Conservation (phyloP, 2,329 filamentous ascomycete species). For the Gaeumannomyces sp. region DNA sequence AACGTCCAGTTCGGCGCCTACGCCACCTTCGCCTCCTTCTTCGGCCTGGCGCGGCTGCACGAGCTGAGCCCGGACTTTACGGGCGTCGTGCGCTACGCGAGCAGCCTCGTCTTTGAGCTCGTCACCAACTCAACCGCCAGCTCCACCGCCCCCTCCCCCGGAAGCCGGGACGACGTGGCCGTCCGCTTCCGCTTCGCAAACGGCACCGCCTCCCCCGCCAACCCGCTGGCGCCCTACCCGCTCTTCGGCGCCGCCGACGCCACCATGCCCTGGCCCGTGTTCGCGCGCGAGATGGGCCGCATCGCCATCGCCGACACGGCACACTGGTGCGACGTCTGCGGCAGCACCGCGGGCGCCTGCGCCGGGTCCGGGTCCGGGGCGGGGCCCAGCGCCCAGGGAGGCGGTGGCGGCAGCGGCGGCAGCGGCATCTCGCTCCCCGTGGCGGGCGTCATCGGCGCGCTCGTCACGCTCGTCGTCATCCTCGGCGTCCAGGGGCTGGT, state of each 20-base stretch:
- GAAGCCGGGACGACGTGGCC: constrained; percentile 36
- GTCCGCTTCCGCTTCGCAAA: constrained; percentile 59
- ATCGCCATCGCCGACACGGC: constrained; percentile 60
- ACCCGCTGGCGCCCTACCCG: constrained; percentile 44
- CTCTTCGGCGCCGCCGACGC: constrained; percentile 53
- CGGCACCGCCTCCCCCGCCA: constrained; percentile 41
- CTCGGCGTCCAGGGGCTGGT: constrained; percentile 38
- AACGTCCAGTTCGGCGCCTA: constrained; percentile 56
- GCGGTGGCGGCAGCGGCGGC: constrained; percentile 17
- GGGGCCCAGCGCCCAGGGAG: constrained; percentile 18
- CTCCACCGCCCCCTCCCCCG: constrained; percentile 20
- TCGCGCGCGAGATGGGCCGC: constrained; percentile 54
- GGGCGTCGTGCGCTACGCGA: constrained; percentile 78
- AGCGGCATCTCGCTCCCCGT: constrained; percentile 55
- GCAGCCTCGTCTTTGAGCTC: constrained; percentile 73
- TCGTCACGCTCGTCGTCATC: constrained; percentile 51
- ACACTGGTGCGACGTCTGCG: constrained; percentile 71
- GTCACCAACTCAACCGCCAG: constrained; percentile 51
- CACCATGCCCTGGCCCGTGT: constrained; percentile 62
- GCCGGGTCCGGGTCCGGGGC: constrained; percentile 27
- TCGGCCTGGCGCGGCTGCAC: constrained; percentile 49
- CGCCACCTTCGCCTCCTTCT: constrained; percentile 56
- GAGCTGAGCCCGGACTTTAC: constrained; percentile 56
- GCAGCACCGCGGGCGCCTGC: constrained; percentile 64
- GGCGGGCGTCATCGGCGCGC: constrained; percentile 76